phyloP scores from a whole-genome alignment of 257 asterid genomes.

The Solanum virginianum region DNA sequence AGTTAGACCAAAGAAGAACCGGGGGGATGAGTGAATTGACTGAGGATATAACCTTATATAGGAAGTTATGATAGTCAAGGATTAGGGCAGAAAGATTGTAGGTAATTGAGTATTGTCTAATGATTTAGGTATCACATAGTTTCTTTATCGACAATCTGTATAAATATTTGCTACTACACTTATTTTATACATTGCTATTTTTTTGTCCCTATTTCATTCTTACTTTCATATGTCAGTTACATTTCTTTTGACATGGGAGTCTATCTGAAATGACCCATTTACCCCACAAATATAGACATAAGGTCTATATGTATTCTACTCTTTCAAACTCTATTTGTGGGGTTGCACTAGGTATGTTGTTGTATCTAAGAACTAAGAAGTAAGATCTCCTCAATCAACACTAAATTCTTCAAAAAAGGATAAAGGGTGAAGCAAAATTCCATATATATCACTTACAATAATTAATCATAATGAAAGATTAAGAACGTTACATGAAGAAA shows the following conservation, averaged over 20 bases:
- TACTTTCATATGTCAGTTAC: background rate
- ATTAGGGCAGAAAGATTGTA: background rate
- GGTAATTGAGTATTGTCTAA: background rate
- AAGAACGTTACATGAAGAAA: background rate
- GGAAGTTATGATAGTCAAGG: background rate
- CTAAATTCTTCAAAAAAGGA: too few relatives aligned
- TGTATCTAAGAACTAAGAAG: background rate
- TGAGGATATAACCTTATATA: background rate
- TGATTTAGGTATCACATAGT: background rate
- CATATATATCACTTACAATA: background rate
- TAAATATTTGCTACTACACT: background rate
- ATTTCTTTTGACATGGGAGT: background rate
- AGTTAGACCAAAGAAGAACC: background rate
- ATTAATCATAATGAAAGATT: background rate
- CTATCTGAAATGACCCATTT: background rate
- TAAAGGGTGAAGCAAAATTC: background rate
- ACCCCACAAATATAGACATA: background rate
- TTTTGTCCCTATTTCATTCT: background rate
- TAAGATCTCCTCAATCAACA: background rate
- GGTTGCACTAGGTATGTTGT: background rate
- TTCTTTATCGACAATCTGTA: background rate
- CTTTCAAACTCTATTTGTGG: background rate
- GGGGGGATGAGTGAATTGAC: background rate
- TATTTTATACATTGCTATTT: background rate
- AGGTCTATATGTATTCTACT: background rate